Evolutionary conservation across 225 moss, liverwort and hornwort species (phyloP).

Genomic region (Pseudoscleropodium purum): DNA sequence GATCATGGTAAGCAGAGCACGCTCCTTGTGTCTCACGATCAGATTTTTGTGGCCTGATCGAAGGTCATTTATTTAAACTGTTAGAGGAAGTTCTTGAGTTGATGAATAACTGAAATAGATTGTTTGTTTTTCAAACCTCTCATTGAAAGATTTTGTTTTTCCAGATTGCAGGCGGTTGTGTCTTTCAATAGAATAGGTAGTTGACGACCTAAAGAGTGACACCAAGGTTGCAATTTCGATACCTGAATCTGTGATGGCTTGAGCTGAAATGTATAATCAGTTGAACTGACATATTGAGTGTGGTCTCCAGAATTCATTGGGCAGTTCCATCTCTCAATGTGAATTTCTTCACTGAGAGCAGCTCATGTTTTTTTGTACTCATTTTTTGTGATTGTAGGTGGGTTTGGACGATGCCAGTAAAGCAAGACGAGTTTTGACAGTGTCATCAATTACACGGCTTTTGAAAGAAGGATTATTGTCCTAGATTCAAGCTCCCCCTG

Average conservation of each 20-base stretch:
- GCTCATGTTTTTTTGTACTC: neutral
- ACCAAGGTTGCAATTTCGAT: neutral
- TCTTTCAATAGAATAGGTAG: neutral
- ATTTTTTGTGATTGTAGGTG: neutral
- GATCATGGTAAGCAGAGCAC: constrained; percentile 1
- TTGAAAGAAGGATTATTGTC: neutral
- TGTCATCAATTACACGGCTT: neutral
- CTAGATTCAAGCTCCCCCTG: neutral
- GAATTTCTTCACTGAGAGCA: neutral
- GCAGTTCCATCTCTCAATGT: neutral
- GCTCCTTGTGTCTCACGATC: neutral
- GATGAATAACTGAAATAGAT: neutral
- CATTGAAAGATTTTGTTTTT: neutral
- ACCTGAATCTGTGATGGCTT: neutral
- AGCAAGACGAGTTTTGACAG: neutral
- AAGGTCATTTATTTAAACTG: neutral
- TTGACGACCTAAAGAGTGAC: neutral
- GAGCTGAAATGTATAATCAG: neutral
- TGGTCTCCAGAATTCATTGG: neutral
- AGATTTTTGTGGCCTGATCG: neutral
- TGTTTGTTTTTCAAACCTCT: neutral
- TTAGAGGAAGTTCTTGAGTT: neutral
- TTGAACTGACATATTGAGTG: neutral
- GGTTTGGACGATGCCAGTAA: neutral
- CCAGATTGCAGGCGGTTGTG: neutral